phyloP scores from a whole-genome alignment of 2,329 filamentous ascomycete species.

The Coniochaeta sp. region DNA sequence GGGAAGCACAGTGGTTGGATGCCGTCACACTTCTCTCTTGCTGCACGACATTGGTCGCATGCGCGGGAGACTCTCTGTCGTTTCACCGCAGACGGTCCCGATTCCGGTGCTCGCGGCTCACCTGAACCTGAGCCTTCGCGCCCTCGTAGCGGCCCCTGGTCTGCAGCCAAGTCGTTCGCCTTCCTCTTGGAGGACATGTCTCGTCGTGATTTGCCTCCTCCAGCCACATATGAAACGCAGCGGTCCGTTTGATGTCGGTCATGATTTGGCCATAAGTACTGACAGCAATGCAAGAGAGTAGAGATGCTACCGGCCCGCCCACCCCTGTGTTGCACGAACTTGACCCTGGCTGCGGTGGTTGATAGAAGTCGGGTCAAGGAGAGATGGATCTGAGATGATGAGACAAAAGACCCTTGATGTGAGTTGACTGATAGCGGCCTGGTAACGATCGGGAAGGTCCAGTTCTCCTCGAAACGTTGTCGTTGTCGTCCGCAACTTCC shows the following conservation, averaged over 20 bases:
- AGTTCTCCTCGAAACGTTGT: too few relatives aligned
- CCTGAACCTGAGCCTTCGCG: background rate
- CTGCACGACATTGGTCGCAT: constrained; percentile 61
- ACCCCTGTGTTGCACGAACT: too few relatives aligned
- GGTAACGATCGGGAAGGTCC: too few relatives aligned
- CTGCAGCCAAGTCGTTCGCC: constrained; percentile 20
- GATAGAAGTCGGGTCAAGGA: too few relatives aligned
- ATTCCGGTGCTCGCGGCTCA: constrained; percentile 15
- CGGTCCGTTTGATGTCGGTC: background rate
- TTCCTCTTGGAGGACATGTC: constrained; percentile 33
- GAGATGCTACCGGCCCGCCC: too few relatives aligned
- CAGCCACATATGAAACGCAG: background rate
- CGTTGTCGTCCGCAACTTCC: too few relatives aligned
- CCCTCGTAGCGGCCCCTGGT: background rate
- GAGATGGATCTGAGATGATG: too few relatives aligned
- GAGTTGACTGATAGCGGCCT: too few relatives aligned
- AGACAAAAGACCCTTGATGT: too few relatives aligned
- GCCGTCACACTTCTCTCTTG: constrained; percentile 68
- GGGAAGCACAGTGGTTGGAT: constrained; percentile 59
- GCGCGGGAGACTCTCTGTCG: constrained; percentile 61
- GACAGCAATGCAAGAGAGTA: background rate
- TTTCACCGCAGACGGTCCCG: constrained; percentile 43
- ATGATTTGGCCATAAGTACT: background rate
- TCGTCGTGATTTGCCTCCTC: background rate
- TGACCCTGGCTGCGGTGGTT: too few relatives aligned